Evolutionary conservation across 768 basidiomycete species (phyloP).

Genomic region (Panellus pusillus): DNA sequence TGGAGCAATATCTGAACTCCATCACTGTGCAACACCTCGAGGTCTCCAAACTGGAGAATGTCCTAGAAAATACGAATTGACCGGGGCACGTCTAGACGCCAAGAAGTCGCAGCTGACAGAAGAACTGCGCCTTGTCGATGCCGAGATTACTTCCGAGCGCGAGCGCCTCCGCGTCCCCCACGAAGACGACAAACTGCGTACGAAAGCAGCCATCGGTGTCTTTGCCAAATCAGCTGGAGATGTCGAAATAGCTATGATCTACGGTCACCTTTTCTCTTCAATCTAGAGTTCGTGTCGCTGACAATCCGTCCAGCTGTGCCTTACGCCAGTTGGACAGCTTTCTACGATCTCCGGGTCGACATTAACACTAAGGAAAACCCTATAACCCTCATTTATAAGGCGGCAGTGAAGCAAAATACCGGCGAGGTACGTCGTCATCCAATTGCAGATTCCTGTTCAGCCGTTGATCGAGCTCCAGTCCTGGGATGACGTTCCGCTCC

Average conservation of each 20-base stretch:
- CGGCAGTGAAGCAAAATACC: conserved; percentile 21
- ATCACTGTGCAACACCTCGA: conserved; percentile 20
- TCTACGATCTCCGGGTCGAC: conserved; percentile 26
- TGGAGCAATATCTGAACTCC: conserved; percentile 20
- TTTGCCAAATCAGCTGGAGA: conserved; percentile 23
- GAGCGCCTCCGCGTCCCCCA: background rate
- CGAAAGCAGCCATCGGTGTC: conserved; percentile 21
- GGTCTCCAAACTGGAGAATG: conserved; percentile 15
- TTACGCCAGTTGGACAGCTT: conserved; percentile 21
- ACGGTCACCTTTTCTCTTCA: conserved; percentile 11
- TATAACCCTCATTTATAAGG: conserved; percentile 24
- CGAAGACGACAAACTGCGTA: conserved; percentile 15
- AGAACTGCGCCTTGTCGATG: conserved; percentile 18
- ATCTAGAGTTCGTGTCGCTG: background rate
- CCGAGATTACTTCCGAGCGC: conserved; percentile 9
- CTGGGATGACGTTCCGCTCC: conserved; percentile 24
- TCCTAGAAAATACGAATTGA: conserved; percentile 21
- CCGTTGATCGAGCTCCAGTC: conserved; percentile 8
- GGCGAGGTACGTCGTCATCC: conserved; percentile 18
- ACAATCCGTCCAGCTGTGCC: conserved; percentile 14
- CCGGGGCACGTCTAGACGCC: conserved; percentile 16
- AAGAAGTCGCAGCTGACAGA: conserved; percentile 15
- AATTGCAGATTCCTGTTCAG: background rate
- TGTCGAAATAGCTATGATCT: conserved; percentile 25
- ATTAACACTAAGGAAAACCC: conserved; percentile 20